Conservation (phyloP, 441 rosid species). For the Melastoma candidum region DNA sequence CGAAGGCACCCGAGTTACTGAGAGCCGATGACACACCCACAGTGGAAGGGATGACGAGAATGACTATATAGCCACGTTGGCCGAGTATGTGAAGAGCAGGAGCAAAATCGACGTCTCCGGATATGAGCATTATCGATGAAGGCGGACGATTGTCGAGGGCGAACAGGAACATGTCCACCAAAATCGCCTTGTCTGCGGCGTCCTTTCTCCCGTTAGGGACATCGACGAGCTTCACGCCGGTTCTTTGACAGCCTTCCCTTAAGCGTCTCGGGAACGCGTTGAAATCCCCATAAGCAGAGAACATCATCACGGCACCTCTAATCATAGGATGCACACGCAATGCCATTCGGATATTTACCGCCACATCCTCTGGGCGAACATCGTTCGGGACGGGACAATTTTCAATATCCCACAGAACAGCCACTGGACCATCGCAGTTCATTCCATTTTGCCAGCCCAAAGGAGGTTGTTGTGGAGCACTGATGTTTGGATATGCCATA, state of each 20-base stretch:
- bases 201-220: constrained; percentile 97
- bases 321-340: constrained; percentile 72
- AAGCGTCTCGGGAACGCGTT: constrained; percentile 83
- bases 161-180: constrained; percentile 93
- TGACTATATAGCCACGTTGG: constrained; percentile 77
- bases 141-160: constrained; percentile 87
- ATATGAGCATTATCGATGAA: constrained; percentile 75
- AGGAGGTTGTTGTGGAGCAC: constrained; percentile 20
- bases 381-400: constrained; percentile 89
- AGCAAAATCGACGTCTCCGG: constrained; percentile 94
- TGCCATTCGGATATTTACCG: constrained; percentile 87
- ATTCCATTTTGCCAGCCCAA: constrained; percentile 26
- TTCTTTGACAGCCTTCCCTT: constrained; percentile 96
- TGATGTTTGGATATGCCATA: constrained; percentile 25
- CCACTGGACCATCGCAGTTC: constrained; percentile 55
- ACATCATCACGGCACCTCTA: constrained; percentile 56
- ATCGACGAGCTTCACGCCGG: constrained; percentile 87
- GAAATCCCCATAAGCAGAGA: constrained; percentile 95
- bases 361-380: constrained; percentile 89
- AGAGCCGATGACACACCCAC: constrained; percentile 81
- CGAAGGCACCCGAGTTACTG: constrained; percentile 77
- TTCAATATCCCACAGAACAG: constrained; percentile 94
- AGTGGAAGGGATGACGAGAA: constrained; percentile 83
- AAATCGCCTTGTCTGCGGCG: constrained; percentile 93
- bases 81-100: constrained; percentile 94